Evolutionary conservation across 257 asterid species (phyloP), one percentile per base, ranked within the genome.

Genomic region (Penstemon newberryi): DNA sequence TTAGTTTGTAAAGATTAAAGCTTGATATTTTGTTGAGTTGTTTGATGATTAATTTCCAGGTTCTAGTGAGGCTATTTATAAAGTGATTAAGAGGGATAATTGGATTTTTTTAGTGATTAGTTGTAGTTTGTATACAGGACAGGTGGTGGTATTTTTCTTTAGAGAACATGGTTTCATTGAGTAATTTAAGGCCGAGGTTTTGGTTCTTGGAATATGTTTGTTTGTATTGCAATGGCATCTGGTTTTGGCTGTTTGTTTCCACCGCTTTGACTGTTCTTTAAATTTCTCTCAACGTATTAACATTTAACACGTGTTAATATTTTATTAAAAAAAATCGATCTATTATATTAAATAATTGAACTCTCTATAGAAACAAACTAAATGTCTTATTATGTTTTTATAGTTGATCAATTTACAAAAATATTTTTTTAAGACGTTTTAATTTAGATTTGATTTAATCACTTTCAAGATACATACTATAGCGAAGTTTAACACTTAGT

Each of bases 181-280:
- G 39, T 42, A 39, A 40, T 58, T 4, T 7, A 3, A 5, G 18
- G 18, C 18, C 18, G 18, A 15, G 18, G 69, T 58, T 75, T 37
- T 56, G 68, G 50, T 47, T 54, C 60, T 66, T 38, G 7, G 62
- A 38, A 60, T 40, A 12, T 49, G 33, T 25, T 25, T 33, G 5
- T 53, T 9, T 19, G 3, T 18, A 25, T 18, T 44, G 54, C 18
- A n/a, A 5, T 36, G 43, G 64, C 33, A 52, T 12, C 64, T n/a
- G 67, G 57, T 66, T 66, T 66, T 73, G 43, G 69, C 43, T 39
- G 61, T n/a, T 70, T 70, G 60, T 47, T 56, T 56, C 42, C 6
- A 25, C 3, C 3, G 52, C n/a, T 69, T 2, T 38, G 4, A 2
- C 15, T 47, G 13, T 58, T 33, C 49, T 36, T 63, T 5, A 3